Percentiles rank a stretch among this genome's conserved stretches.
These are phyloP conservation scores for Emericellopsis cladophorae DNA, from an alignment of 2,329 filamentous ascomycete genomes.

Conservation along the genomic window DNA sequence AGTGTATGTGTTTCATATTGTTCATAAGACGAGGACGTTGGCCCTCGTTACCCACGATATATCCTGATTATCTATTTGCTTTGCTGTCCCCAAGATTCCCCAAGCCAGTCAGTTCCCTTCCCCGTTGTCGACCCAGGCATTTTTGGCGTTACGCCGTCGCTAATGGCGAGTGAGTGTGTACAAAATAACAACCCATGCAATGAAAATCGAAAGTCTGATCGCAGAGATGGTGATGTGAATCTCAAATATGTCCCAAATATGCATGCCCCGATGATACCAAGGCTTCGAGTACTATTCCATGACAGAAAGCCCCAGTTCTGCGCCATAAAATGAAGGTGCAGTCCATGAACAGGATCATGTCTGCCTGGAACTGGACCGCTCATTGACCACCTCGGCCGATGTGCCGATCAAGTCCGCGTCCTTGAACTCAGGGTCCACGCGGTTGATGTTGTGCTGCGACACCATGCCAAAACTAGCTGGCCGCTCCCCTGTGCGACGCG, in stretches of 20 bases:
- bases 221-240: neutral
- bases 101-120: neutral
- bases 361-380: no score
- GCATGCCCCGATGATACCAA: no score
- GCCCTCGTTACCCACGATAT: no score
- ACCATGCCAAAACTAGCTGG: conserved; percentile 45
- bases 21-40: no score
- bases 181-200: neutral
- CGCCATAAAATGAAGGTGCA: no score
- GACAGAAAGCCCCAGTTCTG: no score
- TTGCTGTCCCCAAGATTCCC: neutral
- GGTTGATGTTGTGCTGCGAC: conserved; percentile 42
- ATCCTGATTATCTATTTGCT: neutral
- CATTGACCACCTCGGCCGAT: neutral
- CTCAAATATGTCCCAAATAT: neutral
- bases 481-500: conserved; percentile 26
- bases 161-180: neutral
- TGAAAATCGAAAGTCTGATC: neutral
- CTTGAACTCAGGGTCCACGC: conserved; percentile 29
- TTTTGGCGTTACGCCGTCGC: conserved; percentile 1
- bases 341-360: no score
- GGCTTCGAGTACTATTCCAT: no score
- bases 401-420: neutral
- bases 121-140: neutral
- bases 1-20: no score